phyloP scores from a whole-genome alignment of 2,329 filamentous ascomycete genomes.

The Epicoccum nigrum region DNA sequence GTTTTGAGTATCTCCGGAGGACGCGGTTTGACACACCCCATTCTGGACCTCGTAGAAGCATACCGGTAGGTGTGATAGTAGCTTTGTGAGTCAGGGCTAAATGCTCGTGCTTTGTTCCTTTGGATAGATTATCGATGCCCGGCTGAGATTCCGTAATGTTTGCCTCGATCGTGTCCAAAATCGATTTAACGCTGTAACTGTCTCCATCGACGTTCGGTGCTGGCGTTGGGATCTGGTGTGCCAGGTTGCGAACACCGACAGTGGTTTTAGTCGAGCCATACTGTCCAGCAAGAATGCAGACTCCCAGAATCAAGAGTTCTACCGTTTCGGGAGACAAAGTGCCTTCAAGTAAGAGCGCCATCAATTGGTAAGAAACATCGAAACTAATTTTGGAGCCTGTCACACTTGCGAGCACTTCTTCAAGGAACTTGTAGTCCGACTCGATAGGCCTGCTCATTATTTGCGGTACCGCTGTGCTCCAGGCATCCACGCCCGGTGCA shows the following conservation, averaged over 20 bases:
- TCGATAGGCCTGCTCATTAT: constrained; percentile 64
- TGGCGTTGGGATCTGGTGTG: constrained; percentile 53
- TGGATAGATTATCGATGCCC: not conserved
- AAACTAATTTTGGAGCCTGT: constrained; percentile 5
- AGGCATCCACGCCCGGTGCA: constrained; percentile 22
- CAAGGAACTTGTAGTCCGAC: constrained; percentile 52
- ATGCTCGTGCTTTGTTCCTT: constrained; percentile 45
- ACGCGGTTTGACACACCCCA: constrained; percentile 62
- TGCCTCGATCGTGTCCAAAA: constrained; percentile 14
- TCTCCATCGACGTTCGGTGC: constrained; percentile 20
- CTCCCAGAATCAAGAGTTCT: constrained; percentile 27
- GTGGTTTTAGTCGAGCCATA: constrained; percentile 62
- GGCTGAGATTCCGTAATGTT: constrained; percentile 14
- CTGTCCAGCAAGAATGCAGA: constrained; percentile 38
- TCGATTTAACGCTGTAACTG: constrained; percentile 8
- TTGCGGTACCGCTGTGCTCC: constrained; percentile 44
- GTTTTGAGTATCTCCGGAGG: constrained; percentile 31
- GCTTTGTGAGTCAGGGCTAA: constrained; percentile 61
- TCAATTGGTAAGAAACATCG: constrained; percentile 31
- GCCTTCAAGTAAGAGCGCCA: constrained; percentile 35
- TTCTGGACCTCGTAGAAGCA: constrained; percentile 54
- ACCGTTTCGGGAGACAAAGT: constrained; percentile 26
- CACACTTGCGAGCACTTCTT: not conserved
- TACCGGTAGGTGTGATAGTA: constrained; percentile 48
- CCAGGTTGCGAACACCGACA: constrained; percentile 73